These are phyloP conservation scores for Fusarium pseudograminearum DNA, from an alignment of 2,329 filamentous ascomycete genomes.

Conservation along the genomic window DNA sequence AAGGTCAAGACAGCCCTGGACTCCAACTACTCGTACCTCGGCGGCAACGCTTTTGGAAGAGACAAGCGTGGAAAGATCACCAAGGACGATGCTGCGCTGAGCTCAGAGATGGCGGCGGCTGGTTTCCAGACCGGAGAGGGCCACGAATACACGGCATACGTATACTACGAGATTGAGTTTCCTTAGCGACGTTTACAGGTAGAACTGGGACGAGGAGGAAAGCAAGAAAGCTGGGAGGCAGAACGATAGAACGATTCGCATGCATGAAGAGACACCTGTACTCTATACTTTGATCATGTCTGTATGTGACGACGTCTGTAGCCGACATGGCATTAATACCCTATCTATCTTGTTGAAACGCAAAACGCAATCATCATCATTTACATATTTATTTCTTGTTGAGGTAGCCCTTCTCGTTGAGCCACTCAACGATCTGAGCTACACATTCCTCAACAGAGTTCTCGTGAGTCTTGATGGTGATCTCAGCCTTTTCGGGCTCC, in stretches of 20 bases:
- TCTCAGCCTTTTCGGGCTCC: conserved; percentile 85
- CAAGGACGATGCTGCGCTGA: conserved; percentile 85
- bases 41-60: conserved; percentile 90
- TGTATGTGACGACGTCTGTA: conserved; percentile 40
- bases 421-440: conserved; percentile 82
- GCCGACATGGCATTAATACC: conserved; percentile 47
- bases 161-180: conserved; percentile 96
- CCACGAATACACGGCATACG: conserved; percentile 92
- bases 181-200: conserved; percentile 49
- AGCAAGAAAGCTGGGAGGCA: conserved; percentile 5
- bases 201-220: conserved; percentile 4
- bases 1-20: conserved; percentile 86
- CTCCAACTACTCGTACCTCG: conserved; percentile 87
- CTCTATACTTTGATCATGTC: conserved; percentile 45
- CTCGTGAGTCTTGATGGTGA: conserved; percentile 86
- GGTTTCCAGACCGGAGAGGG: conserved; percentile 76
- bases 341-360: conserved; percentile 39
- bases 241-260: conserved; percentile 32
- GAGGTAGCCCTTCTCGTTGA: conserved; percentile 73
- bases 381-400: conserved; percentile 46
- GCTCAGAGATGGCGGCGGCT: conserved; percentile 85
- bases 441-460: conserved; percentile 90
- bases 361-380: conserved; percentile 17
- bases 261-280: conserved; percentile 48
- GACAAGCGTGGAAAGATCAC: conserved; percentile 94